Percentiles rank a stretch among this genome's conserved stretches.
These are phyloP conservation scores for Logfia minima DNA, from an alignment of 129 eudicot genomes.

Conservation along the genomic window DNA sequence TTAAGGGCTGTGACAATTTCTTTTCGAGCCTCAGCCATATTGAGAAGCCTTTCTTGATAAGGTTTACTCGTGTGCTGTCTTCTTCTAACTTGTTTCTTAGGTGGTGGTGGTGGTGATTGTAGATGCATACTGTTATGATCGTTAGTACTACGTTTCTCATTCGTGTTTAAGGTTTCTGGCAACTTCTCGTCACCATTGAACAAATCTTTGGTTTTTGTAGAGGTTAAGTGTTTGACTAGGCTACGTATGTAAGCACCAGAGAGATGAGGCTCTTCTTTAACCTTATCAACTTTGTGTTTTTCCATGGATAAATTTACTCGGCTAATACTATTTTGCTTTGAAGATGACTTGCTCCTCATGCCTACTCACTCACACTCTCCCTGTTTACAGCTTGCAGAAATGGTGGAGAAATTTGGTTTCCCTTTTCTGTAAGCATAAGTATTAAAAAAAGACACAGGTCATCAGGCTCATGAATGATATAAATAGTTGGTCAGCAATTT, in stretches of 20 bases:
- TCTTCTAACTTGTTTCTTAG: conserved; percentile 73
- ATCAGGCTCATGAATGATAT: conserved; percentile 53
- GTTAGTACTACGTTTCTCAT: conserved; percentile 8
- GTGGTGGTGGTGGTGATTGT: conserved; percentile 33
- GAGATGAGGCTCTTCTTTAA: conserved; percentile 57
- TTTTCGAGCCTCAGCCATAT: conserved; percentile 80
- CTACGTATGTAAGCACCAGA: conserved; percentile 79
- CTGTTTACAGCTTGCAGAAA: conserved; percentile 5
- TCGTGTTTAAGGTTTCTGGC: conserved; percentile 15
- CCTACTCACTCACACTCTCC: conserved; percentile 24
- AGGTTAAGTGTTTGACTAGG: conserved; percentile 72
- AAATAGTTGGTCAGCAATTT: conserved; percentile 51
- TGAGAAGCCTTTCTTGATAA: conserved; percentile 70
- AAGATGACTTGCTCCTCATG: conserved; percentile 57
- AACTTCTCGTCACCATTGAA: conserved; percentile 8
- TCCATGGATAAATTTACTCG: conserved; percentile 38
- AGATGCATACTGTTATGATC: conserved; percentile 24
- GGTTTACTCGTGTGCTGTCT: conserved; percentile 73
- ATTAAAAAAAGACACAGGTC: conserved; percentile 42
- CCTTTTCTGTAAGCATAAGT: conserved; percentile 40
- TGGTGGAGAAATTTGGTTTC: conserved; percentile 36
- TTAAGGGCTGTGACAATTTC: conserved; percentile 90
- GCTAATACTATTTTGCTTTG: conserved; percentile 36
- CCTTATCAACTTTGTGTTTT: conserved; percentile 37
- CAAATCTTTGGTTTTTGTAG: conserved; percentile 52